phyloP scores from a whole-genome alignment of 306 rosid genomes.

The Comarum palustre region DNA sequence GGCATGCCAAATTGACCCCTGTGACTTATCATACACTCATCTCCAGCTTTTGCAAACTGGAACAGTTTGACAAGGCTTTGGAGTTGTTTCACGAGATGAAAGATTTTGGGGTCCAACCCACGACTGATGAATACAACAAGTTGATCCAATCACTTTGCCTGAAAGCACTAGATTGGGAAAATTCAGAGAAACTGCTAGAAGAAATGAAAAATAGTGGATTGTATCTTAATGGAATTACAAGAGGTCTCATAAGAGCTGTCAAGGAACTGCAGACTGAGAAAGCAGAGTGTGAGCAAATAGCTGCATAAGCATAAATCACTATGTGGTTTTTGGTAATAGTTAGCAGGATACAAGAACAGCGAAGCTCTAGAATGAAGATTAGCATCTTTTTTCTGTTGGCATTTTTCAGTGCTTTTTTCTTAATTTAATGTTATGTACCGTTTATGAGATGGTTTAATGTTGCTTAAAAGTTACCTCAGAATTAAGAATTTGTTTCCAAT shows the following conservation, averaged over 20 bases:
- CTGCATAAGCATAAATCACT: neutral
- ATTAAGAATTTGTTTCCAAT: neutral
- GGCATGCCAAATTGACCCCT: slow-evolving; percentile 53
- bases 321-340: neutral
- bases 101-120: slow-evolving; percentile 55
- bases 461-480: neutral
- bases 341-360: neutral
- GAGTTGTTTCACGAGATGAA: slow-evolving; percentile 70
- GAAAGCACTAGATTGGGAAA: slow-evolving; percentile 75
- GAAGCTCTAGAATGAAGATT: neutral
- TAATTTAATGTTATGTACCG: neutral
- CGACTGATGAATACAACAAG: slow-evolving; percentile 66
- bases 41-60: slow-evolving; percentile 76
- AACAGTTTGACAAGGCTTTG: slow-evolving; percentile 64
- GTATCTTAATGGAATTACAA: slow-evolving; percentile 62
- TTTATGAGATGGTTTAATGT: neutral
- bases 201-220: slow-evolving; percentile 77
- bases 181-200: slow-evolving; percentile 62
- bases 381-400: neutral
- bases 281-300: slow-evolving; percentile 27
- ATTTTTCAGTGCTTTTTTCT: neutral
- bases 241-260: slow-evolving; percentile 69
- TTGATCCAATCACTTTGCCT: slow-evolving; percentile 79
- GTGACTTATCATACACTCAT: slow-evolving; percentile 70
- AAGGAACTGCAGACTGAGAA: slow-evolving; percentile 66